Percentiles rank a stretch among this genome's conserved stretches.
These are phyloP conservation scores for Teratosphaeria nubilosa DNA, from an alignment of 2,329 filamentous ascomycete genomes.

Conservation along the genomic window DNA sequence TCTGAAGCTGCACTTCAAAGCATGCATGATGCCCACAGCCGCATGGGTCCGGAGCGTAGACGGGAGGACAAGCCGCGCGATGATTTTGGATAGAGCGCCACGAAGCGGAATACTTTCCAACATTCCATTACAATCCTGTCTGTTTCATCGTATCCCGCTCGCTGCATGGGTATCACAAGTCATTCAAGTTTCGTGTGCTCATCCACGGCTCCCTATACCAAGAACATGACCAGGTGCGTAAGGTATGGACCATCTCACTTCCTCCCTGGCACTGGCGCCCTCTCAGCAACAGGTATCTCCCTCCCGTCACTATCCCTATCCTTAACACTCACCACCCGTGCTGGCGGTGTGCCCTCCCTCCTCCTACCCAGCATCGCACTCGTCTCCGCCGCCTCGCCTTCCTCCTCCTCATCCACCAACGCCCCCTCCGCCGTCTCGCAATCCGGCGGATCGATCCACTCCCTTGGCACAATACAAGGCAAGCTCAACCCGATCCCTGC, in stretches of 20 bases:
- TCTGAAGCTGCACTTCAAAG: neutral
- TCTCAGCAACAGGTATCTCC: slow-evolving; percentile 34
- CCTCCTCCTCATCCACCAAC: slow-evolving; percentile 48
- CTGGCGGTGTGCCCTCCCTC: slow-evolving; percentile 23
- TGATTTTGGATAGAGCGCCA: neutral
- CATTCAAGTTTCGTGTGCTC: neutral
- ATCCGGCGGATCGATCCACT: slow-evolving; percentile 74
- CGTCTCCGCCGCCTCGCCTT: slow-evolving; percentile 47
- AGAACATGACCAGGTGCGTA: neutral
- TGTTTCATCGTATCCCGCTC: neutral
- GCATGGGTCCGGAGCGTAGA: neutral
- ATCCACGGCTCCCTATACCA: neutral
- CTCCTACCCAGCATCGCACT: slow-evolving; percentile 17
- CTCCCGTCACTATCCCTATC: slow-evolving; percentile 33
- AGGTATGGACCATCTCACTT: neutral
- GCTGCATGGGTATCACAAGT: neutral
- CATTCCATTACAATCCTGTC: neutral
- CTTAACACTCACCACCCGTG: slow-evolving; percentile 14
- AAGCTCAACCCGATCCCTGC: slow-evolving; percentile 73
- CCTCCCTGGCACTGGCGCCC: slow-evolving; percentile 31
- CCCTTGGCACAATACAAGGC: slow-evolving; percentile 70
- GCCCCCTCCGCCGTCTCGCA: slow-evolving; percentile 63
- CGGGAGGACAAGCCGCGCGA: neutral
- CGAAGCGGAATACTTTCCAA: neutral
- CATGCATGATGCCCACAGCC: neutral